Evolutionary conservation across 108 stramenopile species (phyloP).

Genomic region (Skeletonema menzelii): DNA sequence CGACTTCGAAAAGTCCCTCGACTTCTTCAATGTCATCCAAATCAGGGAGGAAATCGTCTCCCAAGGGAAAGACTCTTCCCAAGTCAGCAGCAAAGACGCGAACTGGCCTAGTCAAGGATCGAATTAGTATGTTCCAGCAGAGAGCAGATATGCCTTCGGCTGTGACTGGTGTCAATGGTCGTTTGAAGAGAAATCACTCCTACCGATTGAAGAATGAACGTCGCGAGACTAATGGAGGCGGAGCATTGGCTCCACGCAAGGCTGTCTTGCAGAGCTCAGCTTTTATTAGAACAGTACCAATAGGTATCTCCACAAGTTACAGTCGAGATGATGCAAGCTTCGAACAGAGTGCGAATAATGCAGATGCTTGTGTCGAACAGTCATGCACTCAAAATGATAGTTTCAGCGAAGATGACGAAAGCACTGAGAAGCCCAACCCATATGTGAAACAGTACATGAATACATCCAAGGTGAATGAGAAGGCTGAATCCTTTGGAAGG

Average conservation of each 20-base stretch:
- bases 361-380: neutral
- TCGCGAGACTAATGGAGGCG: conserved; percentile 32
- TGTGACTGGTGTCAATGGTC: conserved; percentile 28
- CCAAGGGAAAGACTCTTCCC: conserved; percentile 25
- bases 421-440: neutral
- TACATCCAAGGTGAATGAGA: neutral
- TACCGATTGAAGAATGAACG: conserved; percentile 33
- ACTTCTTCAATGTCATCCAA: conserved; percentile 5
- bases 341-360: neutral
- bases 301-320: conserved; percentile 42
- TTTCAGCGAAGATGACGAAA: neutral
- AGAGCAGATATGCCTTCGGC: conserved; percentile 15
- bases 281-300: conserved; percentile 38
- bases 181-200: conserved; percentile 38
- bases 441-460: conserved; percentile 21
- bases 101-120: conserved; percentile 39
- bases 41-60: conserved; percentile 14
- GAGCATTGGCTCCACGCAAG: conserved; percentile 30
- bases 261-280: conserved; percentile 30
- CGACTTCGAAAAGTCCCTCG: neutral
- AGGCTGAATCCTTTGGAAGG: neutral
- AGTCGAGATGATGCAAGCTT: conserved; percentile 20
- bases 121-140: conserved; percentile 35
- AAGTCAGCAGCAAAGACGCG: conserved; percentile 43
- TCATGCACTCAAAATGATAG: neutral